phyloP scores from a whole-genome alignment of 2,329 filamentous ascomycete genomes.

The Cyphellophora attinorum region DNA sequence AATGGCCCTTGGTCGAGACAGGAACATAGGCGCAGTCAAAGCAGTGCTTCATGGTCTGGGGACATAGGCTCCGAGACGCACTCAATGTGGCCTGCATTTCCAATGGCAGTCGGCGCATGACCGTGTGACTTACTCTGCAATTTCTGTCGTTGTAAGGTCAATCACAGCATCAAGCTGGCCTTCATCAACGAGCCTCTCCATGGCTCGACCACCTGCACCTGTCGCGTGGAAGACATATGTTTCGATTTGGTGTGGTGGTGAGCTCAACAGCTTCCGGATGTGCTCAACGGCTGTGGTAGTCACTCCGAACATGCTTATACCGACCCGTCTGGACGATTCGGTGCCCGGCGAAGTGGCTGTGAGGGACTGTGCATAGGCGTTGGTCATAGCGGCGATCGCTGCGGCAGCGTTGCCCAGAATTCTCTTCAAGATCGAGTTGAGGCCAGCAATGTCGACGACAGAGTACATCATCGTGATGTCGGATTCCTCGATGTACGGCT shows the following conservation, averaged over 20 bases:
- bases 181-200: constrained; percentile 55
- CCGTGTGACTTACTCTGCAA: no score
- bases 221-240: constrained; percentile 62
- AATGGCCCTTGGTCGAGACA: no score
- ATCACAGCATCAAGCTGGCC: constrained; percentile 54
- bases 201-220: constrained; percentile 56
- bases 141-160: constrained; percentile 63
- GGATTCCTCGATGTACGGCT: constrained; percentile 55
- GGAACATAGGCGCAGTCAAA: no score
- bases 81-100: no score
- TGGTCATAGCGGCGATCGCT: constrained; percentile 51
- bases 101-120: no score
- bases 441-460: constrained; percentile 60
- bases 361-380: constrained; percentile 26
- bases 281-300: constrained; percentile 56
- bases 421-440: constrained; percentile 48
- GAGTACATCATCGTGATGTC: constrained; percentile 64
- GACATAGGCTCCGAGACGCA: no score
- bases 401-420: constrained; percentile 56
- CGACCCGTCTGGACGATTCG: constrained; percentile 37
- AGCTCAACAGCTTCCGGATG: constrained; percentile 31
- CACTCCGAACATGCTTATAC: constrained; percentile 66
- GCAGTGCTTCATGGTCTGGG: no score
- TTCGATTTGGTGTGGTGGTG: constrained; percentile 34
- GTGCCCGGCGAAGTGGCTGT: constrained; percentile 4